Conservation (phyloP, 179 eudicot species). For the Amaranthus tricolor region DNA sequence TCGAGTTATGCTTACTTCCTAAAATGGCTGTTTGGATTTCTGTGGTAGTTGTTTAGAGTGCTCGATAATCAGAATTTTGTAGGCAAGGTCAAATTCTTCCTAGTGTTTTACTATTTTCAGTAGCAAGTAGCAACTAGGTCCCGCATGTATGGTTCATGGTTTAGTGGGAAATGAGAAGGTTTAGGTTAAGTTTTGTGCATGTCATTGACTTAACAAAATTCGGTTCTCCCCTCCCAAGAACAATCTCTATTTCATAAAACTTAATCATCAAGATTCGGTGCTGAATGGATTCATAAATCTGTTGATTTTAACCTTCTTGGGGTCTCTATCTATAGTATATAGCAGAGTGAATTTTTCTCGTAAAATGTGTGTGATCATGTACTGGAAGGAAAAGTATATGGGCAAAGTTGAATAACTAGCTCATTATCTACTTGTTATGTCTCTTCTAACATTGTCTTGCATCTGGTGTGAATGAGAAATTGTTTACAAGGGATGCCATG, state of each 20-base stretch:
- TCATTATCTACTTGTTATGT: background rate
- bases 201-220: background rate
- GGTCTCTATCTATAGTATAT: too few species aligned
- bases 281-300: background rate
- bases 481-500: constrained; percentile 21
- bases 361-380: background rate
- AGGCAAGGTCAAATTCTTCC: background rate
- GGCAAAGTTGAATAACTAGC: background rate
- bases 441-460: background rate
- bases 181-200: background rate
- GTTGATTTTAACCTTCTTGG: too few species aligned
- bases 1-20: background rate
- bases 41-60: background rate
- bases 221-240: background rate
- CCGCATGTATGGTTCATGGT: background rate
- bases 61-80: background rate
- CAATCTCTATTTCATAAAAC: background rate
- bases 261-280: background rate
- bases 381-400: background rate
- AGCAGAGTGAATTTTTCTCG: background rate
- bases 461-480: background rate
- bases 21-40: background rate
- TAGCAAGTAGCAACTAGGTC: background rate
- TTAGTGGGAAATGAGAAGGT: too few species aligned
- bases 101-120: background rate